These are phyloP conservation scores for Gnetum montanum DNA, from an alignment of 75 land plant species.

Conservation along the genomic window DNA sequence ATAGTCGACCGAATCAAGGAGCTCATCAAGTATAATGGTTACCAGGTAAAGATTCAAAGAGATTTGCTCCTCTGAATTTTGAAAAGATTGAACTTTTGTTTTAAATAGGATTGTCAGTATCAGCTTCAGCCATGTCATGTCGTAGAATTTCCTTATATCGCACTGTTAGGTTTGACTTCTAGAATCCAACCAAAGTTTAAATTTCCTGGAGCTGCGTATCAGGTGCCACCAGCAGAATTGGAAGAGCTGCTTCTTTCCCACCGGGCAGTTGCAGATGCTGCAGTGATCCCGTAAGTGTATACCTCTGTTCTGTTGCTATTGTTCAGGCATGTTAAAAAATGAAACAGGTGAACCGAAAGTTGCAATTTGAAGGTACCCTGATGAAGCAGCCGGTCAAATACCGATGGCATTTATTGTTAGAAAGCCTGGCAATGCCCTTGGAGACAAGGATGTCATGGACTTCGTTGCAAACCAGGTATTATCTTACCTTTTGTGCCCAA, in stretches of 20 bases:
- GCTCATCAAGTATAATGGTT: slow-evolving; percentile 59
- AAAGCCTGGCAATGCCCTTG: slow-evolving; percentile 16
- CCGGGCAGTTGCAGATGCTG: slow-evolving; percentile 63
- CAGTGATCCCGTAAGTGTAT: slow-evolving; percentile 69
- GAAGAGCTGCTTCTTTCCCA: slow-evolving; percentile 60
- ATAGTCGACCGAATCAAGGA: slow-evolving; percentile 72
- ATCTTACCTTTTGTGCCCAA: background rate
- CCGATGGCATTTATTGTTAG: slow-evolving; percentile 64
- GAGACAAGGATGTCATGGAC: slow-evolving; percentile 28
- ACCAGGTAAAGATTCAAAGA: slow-evolving; percentile 32
- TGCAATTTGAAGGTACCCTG: slow-evolving; percentile 68
- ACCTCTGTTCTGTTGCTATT: background rate
- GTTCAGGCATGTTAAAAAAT: too few relatives aligned
- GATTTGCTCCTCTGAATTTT: too few relatives aligned
- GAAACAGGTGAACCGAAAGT: too few relatives aligned
- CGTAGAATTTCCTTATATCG: too few relatives aligned
- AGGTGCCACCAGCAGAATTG: slow-evolving; percentile 81
- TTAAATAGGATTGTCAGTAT: too few relatives aligned
- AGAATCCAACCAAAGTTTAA: too few relatives aligned
- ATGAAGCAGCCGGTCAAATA: slow-evolving; percentile 59
- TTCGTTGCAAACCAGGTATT: slow-evolving; percentile 64
- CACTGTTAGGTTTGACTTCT: too few relatives aligned
- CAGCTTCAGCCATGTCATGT: too few relatives aligned
- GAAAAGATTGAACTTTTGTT: background rate
- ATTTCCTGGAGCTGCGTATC: too few relatives aligned